Percentiles rank a stretch among this genome's conserved stretches.
phyloP scores from a whole-genome alignment of 2,329 filamentous ascomycete genomes.

The Pseudocercospora vitis region DNA sequence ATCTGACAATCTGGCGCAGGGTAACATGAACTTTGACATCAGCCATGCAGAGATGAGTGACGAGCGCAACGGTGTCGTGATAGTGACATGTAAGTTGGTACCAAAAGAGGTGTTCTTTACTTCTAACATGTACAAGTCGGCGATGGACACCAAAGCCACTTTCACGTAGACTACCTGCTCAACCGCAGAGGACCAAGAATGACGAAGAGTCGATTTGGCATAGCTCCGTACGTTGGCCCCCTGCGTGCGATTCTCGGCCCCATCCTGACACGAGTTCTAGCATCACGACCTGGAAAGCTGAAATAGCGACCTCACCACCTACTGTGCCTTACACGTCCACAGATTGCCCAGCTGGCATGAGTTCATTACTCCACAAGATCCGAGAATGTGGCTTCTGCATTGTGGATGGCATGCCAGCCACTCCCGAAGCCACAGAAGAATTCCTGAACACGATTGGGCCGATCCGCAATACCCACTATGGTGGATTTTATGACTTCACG shows the following conservation, averaged over 20 bases:
- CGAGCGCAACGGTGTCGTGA: conserved; percentile 9
- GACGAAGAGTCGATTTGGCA: conserved; percentile 24
- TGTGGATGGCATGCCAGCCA: conserved; percentile 67
- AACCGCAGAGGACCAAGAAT: conserved; percentile 15
- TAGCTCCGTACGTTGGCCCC: conserved; percentile 14
- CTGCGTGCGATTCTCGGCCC: background rate
- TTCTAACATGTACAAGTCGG: conserved; percentile 19
- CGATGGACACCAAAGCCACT: conserved; percentile 28
- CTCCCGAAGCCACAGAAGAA: conserved; percentile 69
- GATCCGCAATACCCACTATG: conserved; percentile 89
- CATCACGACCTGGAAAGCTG: conserved; percentile 28
- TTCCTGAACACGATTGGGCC: conserved; percentile 80
- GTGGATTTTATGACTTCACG: conserved; percentile 81
- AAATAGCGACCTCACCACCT: conserved; percentile 31
- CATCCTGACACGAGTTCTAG: conserved; percentile 12
- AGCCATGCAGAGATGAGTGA: conserved; percentile 14
- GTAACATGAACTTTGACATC: conserved; percentile 20
- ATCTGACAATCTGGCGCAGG: conserved; percentile 11
- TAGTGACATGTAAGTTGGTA: conserved; percentile 24
- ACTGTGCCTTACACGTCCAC: conserved; percentile 28
- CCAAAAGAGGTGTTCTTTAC: background rate
- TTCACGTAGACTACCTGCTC: conserved; percentile 15
- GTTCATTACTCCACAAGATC: conserved; percentile 30
- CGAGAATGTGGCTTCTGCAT: conserved; percentile 73
- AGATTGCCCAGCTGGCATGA: conserved; percentile 27